phyloP scores from a whole-genome alignment of 163 green algal species.

The Scenedesmus sp. region DNA sequence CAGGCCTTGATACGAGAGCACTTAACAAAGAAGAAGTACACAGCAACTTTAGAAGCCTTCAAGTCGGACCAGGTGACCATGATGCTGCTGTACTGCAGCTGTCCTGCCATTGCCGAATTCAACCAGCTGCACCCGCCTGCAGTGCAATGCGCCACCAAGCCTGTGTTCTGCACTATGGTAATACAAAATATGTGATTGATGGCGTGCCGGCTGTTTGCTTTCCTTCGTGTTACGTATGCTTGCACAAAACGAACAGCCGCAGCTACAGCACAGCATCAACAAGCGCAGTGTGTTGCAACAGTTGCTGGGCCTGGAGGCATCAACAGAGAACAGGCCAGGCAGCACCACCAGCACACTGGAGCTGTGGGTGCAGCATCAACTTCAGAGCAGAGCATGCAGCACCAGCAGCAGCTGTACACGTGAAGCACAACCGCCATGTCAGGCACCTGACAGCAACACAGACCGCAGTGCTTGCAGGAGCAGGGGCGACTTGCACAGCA shows the following conservation, averaged over 20 bases:
- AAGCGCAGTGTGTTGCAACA: conserved; percentile 20
- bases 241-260: background rate
- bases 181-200: background rate
- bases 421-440: background rate
- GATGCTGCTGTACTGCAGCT: background rate
- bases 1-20: conserved; percentile 28
- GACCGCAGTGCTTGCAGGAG: background rate
- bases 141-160: too few species aligned
- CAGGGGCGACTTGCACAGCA: background rate
- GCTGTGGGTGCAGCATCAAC: conserved; percentile 8
- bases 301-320: background rate
- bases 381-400: background rate
- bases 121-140: too few species aligned
- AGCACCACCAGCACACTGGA: conserved; percentile 5
- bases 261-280: background rate
- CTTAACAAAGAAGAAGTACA: conserved; percentile 7
- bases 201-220: background rate
- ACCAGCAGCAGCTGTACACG: background rate
- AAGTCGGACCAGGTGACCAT: conserved; percentile 5
- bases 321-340: background rate
- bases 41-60: background rate
- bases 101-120: background rate
- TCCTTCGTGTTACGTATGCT: background rate
- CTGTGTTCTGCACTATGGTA: background rate
- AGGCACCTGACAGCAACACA: background rate